These are phyloP conservation scores for Oxytropis ochrocephala DNA, from an alignment of 306 rosid genomes.

Conservation along the genomic window DNA sequence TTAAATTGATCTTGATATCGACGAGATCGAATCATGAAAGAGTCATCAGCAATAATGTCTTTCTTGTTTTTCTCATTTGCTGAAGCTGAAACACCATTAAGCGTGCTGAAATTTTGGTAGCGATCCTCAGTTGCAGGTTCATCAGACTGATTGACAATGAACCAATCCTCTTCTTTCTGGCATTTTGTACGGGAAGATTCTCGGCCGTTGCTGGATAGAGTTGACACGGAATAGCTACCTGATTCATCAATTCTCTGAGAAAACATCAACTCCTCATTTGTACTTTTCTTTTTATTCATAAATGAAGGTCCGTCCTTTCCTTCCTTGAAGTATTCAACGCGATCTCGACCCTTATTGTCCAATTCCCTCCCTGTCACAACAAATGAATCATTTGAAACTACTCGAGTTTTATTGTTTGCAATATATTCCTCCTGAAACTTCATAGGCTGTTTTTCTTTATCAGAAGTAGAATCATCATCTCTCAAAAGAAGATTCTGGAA, in stretches of 20 bases:
- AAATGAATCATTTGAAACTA: conserved; percentile 58
- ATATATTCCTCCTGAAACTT: conserved; percentile 44
- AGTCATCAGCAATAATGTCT: conserved; percentile 62
- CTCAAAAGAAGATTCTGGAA: conserved; percentile 86
- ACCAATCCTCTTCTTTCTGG: conserved; percentile 74
- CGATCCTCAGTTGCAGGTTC: conserved; percentile 28
- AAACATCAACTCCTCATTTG: conserved; percentile 52
- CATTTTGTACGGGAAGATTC: conserved; percentile 39
- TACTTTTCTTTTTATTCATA: conserved; percentile 35
- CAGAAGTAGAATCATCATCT: conserved; percentile 44
- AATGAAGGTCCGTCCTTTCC: conserved; percentile 34
- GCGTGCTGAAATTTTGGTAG: conserved; percentile 36
- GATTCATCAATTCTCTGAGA: conserved; percentile 45
- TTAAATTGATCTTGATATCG: conserved; percentile 43
- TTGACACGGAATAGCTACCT: conserved; percentile 28
- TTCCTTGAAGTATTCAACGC: conserved; percentile 39
- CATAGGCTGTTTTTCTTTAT: conserved; percentile 25
- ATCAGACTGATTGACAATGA: conserved; percentile 36
- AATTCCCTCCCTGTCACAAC: conserved; percentile 43
- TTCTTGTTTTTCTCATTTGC: conserved; percentile 43
- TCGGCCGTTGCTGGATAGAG: conserved; percentile 23
- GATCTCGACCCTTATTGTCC: conserved; percentile 25
- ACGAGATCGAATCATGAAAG: conserved; percentile 80
- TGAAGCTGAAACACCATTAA: conserved; percentile 42
- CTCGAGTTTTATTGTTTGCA: conserved; percentile 34